A percentile compares a stretch with the other conserved stretches of the same genome.
phyloP scores from a whole-genome alignment of 495 filamentous ascomycete genomes.

The Penicillium nucicola region DNA sequence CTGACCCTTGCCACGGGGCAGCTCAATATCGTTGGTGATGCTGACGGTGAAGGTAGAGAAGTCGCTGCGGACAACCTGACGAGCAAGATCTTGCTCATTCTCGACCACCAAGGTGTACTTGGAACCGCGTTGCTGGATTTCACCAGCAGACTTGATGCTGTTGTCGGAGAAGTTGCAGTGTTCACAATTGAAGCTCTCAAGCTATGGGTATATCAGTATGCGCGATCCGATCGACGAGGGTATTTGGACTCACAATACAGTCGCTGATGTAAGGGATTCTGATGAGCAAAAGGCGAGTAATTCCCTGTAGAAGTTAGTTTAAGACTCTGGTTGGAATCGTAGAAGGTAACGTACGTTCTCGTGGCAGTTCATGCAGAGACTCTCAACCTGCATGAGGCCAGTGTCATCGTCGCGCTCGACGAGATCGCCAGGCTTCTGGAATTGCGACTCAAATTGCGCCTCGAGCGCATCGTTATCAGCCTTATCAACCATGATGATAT shows the following conservation, averaged over 20 bases:
- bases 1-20: conserved; percentile 83
- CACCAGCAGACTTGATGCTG: conserved; percentile 84
- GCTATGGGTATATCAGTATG: conserved; percentile 7
- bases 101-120: conserved; percentile 74
- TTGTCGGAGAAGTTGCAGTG: conserved; percentile 87
- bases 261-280: conserved; percentile 95
- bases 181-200: conserved; percentile 93
- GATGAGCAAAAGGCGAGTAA: conserved; percentile 80
- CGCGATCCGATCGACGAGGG: no score
- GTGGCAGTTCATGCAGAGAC: conserved; percentile 82
- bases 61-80: conserved; percentile 87
- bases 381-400: conserved; percentile 52
- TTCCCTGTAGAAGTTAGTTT: conserved; percentile 55
- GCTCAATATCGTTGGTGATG: conserved; percentile 64
- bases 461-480: conserved; percentile 22
- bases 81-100: conserved; percentile 63
- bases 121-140: conserved; percentile 85
- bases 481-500: conserved; percentile 32
- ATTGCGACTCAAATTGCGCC: conserved; percentile 42
- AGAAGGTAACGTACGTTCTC: conserved; percentile 45
- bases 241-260: conserved; percentile 51
- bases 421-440: conserved; percentile 42
- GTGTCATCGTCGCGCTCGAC: conserved; percentile 45
- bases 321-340: neutral
- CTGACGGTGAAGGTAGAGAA: conserved; percentile 76